Evolutionary conservation across 2,329 filamentous ascomycete genomes (phyloP), one percentile per base, ranked within the genome.

Genomic region (Sordariomycetes sp.): DNA sequence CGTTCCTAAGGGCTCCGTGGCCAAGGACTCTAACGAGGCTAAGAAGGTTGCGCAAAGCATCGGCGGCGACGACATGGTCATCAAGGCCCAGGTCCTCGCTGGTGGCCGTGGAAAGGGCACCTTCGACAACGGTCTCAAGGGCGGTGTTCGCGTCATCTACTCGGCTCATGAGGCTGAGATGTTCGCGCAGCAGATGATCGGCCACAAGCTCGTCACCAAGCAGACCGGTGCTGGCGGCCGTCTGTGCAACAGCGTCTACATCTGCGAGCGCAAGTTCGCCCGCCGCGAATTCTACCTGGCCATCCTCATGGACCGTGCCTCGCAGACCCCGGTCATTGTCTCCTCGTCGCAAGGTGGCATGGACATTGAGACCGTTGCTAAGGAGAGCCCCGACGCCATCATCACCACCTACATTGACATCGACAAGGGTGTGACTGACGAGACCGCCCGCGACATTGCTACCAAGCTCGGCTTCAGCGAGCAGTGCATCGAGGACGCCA

Each of bases 121-220:
- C 51, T 98, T 98, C 59, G 87, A 94, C 70, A 96, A 95, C 66
- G 92, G 92, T 53, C 81, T 98, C 60, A 98, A 98, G 75, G 92
- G 92, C 54, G 92, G 92, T 70, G 92, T 98, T 51, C 81, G 92
- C 53, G 88, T 98, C 54, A 94, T 98, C 67, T 98, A 96, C 78
- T 96, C 90, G 71, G 86, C 92, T 40, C 88, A 87, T 52, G 78
- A 82, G 73, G 92, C 92, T 57, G 84, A 86, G 73, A 94, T 96
- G 79, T 94, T 98, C 60, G 90, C 92, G 50, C 77, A 90, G 50
- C 88, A 98, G 72, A 98, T 98, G 92, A 96, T 98, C 65, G 92
- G 92, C 58, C 90, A 98, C 72, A 95, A 95, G 69, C 86, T 98
- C 65, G 78, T 98, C 67, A 98, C 92, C 64, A 98, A 98, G 79